phyloP scores from a whole-genome alignment of 148 eudicot genomes.

The Mesembryanthemum crystallinum region DNA sequence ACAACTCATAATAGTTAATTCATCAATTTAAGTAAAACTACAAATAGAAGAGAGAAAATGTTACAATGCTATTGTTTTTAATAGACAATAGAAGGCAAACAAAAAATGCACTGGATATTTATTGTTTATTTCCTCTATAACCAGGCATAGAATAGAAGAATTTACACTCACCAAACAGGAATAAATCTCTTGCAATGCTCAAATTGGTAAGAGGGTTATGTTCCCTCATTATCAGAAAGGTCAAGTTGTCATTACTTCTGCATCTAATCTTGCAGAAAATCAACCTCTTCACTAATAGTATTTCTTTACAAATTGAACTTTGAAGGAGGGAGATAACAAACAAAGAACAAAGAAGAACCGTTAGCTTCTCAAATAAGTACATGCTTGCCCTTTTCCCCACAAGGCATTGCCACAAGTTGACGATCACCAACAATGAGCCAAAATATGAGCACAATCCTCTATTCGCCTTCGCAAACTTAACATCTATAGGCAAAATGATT shows the following conservation, averaged over 20 bases:
- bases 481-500: neutral
- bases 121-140: no score
- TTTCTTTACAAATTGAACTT: slow-evolving; percentile 20
- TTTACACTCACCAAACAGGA: slow-evolving; percentile 21
- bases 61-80: no score
- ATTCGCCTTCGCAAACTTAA: slow-evolving; percentile 2
- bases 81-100: no score
- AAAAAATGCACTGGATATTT: no score
- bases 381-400: neutral
- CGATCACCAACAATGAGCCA: neutral
- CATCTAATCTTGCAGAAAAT: neutral
- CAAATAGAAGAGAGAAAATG: no score
- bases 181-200: neutral
- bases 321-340: neutral
- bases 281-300: slow-evolving; percentile 10
- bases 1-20: no score
- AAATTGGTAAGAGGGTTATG: neutral
- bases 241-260: neutral
- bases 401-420: neutral
- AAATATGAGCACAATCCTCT: slow-evolving; percentile 5
- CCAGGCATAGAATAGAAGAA: neutral
- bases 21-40: no score
- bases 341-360: neutral
- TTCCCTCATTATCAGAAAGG: neutral
- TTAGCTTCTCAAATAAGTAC: slow-evolving; percentile 9